Conservation (phyloP, 768 basidiomycete species). For the Harrya chromipes region DNA sequence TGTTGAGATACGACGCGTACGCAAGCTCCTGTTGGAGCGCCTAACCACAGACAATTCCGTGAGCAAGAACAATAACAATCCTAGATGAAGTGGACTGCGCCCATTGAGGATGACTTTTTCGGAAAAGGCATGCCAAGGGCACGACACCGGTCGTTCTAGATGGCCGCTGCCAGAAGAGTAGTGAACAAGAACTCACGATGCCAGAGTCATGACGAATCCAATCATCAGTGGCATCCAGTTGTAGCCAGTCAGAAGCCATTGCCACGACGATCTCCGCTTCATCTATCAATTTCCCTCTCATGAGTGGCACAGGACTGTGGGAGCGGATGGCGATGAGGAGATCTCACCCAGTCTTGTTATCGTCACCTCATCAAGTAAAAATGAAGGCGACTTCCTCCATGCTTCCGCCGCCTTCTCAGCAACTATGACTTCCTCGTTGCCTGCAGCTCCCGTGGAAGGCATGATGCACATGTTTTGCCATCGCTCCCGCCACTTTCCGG, state of each 20-base stretch:
- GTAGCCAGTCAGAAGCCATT: conserved; percentile 91
- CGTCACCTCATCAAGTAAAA: conserved; percentile 82
- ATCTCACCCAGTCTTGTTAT: conserved; percentile 72
- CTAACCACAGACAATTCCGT: conserved; percentile 39
- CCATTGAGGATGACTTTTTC: conserved; percentile 15
- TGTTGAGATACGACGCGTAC: conserved; percentile 89
- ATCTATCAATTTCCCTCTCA: conserved; percentile 41
- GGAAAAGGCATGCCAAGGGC: conserved; percentile 13
- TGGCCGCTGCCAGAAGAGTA: conserved; percentile 5
- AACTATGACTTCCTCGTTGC: conserved; percentile 38
- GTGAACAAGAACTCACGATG: conserved; percentile 57
- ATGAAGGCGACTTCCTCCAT: conserved; percentile 83
- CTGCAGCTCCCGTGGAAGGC: conserved; percentile 38
- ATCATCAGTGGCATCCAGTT: conserved; percentile 88
- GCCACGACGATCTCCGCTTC: conserved; percentile 71
- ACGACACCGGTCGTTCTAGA: conserved; percentile 5
- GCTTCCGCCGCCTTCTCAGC: conserved; percentile 70
- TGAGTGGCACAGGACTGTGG: conserved; percentile 15
- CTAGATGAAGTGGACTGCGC: conserved; percentile 13
- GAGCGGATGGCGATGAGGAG: conserved; percentile 9
- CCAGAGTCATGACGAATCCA: conserved; percentile 96
- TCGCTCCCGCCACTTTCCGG: conserved; percentile 76
- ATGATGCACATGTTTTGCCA: conserved; percentile 90
- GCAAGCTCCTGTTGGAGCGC: conserved; percentile 91
- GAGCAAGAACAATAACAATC: conserved; percentile 5